Evolutionary conservation across 2,329 filamentous ascomycete species (phyloP).

Genomic region (Microsporum audouinii): DNA sequence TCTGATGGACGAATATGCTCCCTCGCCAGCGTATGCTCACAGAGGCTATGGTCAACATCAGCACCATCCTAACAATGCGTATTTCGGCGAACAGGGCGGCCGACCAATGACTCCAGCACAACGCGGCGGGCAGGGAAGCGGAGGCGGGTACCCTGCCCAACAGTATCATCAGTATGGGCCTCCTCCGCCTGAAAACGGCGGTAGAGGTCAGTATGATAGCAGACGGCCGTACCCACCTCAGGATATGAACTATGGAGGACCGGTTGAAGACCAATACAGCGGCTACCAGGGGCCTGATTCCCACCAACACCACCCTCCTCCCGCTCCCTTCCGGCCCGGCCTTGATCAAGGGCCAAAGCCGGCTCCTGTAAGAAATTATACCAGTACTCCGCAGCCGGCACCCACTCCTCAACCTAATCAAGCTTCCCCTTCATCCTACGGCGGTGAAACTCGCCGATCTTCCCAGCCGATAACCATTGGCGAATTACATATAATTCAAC

Average conservation of each 20-base stretch:
- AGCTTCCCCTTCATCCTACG: not conserved
- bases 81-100: conserved; percentile 1
- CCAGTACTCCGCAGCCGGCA: conserved; percentile 28
- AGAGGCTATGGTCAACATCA: conserved; percentile 9
- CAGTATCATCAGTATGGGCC: conserved; percentile 1
- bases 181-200: not conserved
- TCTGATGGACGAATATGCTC: conserved; percentile 25
- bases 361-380: conserved; percentile 44
- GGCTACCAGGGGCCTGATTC: conserved; percentile 39
- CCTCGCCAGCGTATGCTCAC: conserved; percentile 4
- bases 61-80: conserved; percentile 16
- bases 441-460: not conserved
- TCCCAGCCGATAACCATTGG: conserved; percentile 49
- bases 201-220: not conserved
- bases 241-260: conserved; percentile 15
- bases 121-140: not conserved
- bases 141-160: conserved; percentile 5
- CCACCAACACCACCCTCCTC: conserved; percentile 43
- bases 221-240: not conserved
- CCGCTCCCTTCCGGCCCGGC: conserved; percentile 41
- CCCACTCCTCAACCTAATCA: conserved; percentile 18
- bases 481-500: conserved; percentile 65
- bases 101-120: conserved; percentile 12
- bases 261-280: not conserved
- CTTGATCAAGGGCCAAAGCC: conserved; percentile 37